These are phyloP conservation scores for Arthrinium puccinioides DNA, from an alignment of 2,329 filamentous ascomycete genomes.

Conservation along the genomic window DNA sequence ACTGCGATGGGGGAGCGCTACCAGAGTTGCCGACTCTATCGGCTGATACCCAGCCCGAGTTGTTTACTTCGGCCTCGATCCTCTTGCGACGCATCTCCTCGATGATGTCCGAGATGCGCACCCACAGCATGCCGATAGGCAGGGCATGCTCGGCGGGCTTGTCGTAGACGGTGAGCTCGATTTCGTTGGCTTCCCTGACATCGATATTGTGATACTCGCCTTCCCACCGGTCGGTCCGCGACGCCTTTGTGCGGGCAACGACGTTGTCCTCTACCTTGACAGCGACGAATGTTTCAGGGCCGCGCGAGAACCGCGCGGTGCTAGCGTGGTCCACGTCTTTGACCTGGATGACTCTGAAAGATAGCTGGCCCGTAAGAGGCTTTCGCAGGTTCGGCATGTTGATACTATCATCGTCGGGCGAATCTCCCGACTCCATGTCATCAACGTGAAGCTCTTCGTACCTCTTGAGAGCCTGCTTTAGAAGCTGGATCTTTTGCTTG, in stretches of 20 bases:
- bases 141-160: constrained; percentile 85
- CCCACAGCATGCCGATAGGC: constrained; percentile 92
- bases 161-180: constrained; percentile 96
- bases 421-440: constrained; percentile 71
- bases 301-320: constrained; percentile 74
- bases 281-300: constrained; percentile 90
- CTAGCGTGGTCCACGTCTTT: constrained; percentile 93
- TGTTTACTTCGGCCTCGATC: constrained; percentile 92
- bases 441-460: constrained; percentile 94
- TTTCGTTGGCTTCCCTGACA: constrained; percentile 97
- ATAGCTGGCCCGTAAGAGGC: constrained; percentile 85
- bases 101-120: constrained; percentile 92
- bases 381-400: constrained; percentile 93
- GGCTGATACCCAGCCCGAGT: constrained; percentile 92
- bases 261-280: constrained; percentile 95
- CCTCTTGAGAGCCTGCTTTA: constrained; percentile 92
- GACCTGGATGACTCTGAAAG: constrained; percentile 79
- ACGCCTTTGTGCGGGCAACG: constrained; percentile 78
- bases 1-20: constrained; percentile 41
- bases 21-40: constrained; percentile 70
- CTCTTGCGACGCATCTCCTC: constrained; percentile 97
- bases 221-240: constrained; percentile 83
- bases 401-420: constrained; percentile 87
- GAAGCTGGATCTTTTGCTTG: constrained; percentile 92
- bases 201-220: constrained; percentile 87